Evolutionary conservation across 106 monocot genomes (phyloP).

Genomic region (Platanthera zijinensis): DNA sequence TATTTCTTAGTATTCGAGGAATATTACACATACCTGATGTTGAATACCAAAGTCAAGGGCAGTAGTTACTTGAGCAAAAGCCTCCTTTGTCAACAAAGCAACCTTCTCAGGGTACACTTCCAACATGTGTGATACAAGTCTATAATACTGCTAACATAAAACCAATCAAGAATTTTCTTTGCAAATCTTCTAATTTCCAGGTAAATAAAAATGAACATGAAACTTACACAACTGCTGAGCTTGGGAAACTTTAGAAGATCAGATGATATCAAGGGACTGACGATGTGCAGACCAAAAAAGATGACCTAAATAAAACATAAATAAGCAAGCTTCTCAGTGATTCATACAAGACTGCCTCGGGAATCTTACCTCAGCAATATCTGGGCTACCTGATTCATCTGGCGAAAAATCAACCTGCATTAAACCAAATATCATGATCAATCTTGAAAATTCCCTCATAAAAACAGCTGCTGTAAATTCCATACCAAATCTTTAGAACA

Average conservation of each 20-base stretch:
- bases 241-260: conserved; percentile 94
- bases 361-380: conserved; percentile 66
- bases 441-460: not conserved
- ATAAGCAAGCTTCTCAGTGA: not conserved
- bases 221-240: conserved; percentile 72
- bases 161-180: not conserved
- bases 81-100: conserved; percentile 57
- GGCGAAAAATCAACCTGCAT: conserved; percentile 85
- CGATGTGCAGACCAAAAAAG: conserved; percentile 77
- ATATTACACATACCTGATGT: conserved; percentile 52
- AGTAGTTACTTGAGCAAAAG: conserved; percentile 54
- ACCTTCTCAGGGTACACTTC: conserved; percentile 98
- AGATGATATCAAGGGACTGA: conserved; percentile 78
- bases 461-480: not conserved
- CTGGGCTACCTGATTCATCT: conserved; percentile 43
- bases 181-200: not conserved
- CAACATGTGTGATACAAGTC: conserved; percentile 76
- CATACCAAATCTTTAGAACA: conserved; percentile 93
- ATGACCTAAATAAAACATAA: conserved; percentile 56
- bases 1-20: not conserved
- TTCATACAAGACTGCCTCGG: not conserved
- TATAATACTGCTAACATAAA: conserved; percentile 70
- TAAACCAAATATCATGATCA: conserved; percentile 9
- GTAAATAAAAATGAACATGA: conserved; percentile 1
- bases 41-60: conserved; percentile 74